Conservation (phyloP, 768 basidiomycete genomes). For the Hortiboletus campestris region DNA sequence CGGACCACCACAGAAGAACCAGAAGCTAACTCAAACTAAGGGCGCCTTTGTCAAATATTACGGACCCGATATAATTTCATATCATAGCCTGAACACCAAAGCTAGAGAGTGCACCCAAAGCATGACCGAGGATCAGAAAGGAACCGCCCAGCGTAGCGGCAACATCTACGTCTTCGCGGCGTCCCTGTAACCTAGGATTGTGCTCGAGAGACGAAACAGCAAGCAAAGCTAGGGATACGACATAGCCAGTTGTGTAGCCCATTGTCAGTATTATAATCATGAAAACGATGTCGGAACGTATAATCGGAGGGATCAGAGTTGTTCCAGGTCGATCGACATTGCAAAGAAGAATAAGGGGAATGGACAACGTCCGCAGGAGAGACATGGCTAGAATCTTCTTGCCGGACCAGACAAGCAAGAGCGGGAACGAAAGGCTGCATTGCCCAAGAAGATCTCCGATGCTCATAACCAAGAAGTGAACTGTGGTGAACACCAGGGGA, state of each 20-base stretch:
- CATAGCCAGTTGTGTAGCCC: conserved; percentile 75
- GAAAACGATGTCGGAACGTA: conserved; percentile 75
- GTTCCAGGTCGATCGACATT: conserved; percentile 60
- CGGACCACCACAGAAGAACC: too few relatives aligned
- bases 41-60: too few relatives aligned
- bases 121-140: conserved; percentile 73
- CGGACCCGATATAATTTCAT: too few relatives aligned
- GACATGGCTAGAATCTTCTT: conserved; percentile 4
- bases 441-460: conserved; percentile 69
- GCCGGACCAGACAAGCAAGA: conserved; percentile 49
- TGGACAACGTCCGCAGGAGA: neutral
- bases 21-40: too few relatives aligned
- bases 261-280: conserved; percentile 69
- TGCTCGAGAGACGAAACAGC: conserved; percentile 76
- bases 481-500: conserved; percentile 30
- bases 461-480: conserved; percentile 77
- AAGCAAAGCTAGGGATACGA: conserved; percentile 78
- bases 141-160: conserved; percentile 72
- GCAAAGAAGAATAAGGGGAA: conserved; percentile 13
- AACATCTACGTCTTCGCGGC: conserved; percentile 62
- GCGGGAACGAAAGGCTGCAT: conserved; percentile 72
- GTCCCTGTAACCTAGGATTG: conserved; percentile 33
- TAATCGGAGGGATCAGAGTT: conserved; percentile 35
- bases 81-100: conserved; percentile 70
- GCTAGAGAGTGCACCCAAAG: conserved; percentile 70